Base-by-base conservation (phyloP, 2,329 filamentous ascomycete species). In the Beauveria sp. region DNA sequence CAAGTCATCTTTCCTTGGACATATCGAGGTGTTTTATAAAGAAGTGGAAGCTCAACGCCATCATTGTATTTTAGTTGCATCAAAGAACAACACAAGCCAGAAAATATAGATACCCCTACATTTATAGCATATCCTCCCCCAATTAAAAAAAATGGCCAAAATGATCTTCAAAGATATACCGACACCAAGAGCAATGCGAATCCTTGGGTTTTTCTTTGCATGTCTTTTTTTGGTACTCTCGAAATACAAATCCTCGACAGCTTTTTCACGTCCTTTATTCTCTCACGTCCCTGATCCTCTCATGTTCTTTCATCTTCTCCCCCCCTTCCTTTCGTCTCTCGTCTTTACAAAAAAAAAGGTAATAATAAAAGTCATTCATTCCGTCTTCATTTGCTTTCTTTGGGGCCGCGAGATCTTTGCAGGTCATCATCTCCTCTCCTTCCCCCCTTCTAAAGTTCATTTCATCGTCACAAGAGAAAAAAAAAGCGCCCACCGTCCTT, bases 41-140 rank as follows among this genome's bases (percentile, higher is more conserved):
- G 30, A 58, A 3, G 34, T 30, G 20, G 22, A 20, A 30, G 28
- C 14, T 2, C 16, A 40, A 40, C 43, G 16, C 28, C 51, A 38
- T 8, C 38, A 18, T 43, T 59, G 24, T 52, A 18, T 16, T 30
- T 52, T 52, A 43, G 18, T 54, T 50, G 34, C 43, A 52, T 52
- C 22, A 43, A 52, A 43, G n/a, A 16, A 24, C 12, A 16, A 60
- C 24, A 60, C 24, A 46, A 20, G 3, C 18, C 12, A 40, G 43
- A 4, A 54, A 46, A 60, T 38, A 14, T 26, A 60, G 42, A 58
- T 58, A 58, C 55, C 55, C 53, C 18, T 46, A 45, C 24, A 46
- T 56, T 46, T 45, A 34, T 16, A 16, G 34, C 34, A 38, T 16
- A 12, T 2, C 34, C 34, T 38, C 16, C 34, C 34, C 5, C 34